Evolutionary conservation across 202 grass and related monocot species (phyloP).

Genomic region (Thinopyrum obtusiflorum): DNA sequence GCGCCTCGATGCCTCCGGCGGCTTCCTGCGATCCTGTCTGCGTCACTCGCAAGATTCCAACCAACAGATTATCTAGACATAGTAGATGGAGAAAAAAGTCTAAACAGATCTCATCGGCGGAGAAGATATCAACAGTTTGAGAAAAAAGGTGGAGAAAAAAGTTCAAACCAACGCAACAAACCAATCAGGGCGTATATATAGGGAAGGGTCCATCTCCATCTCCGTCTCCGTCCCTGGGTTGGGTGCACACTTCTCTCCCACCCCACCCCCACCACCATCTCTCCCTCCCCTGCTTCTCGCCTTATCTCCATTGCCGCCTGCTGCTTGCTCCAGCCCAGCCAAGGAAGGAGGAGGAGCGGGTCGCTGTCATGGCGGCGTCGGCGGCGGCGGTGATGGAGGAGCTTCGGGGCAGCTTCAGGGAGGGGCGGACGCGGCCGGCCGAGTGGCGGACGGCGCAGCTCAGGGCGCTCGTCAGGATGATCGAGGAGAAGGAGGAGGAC

Average conservation of each 20-base stretch:
- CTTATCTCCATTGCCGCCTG: background rate
- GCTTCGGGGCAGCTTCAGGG: constrained; percentile 47
- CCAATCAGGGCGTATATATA: constrained; percentile 24
- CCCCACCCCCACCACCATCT: background rate
- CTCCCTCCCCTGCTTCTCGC: background rate
- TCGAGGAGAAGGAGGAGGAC: constrained; percentile 65
- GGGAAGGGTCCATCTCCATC: background rate
- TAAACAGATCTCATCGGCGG: too few species aligned
- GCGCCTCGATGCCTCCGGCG: background rate
- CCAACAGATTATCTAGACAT: background rate
- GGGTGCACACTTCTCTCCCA: background rate
- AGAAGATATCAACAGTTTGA: too few species aligned
- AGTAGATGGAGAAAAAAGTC: too few species aligned
- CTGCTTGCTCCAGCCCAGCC: background rate
- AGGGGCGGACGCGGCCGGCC: constrained; percentile 54
- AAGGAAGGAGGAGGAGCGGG: background rate
- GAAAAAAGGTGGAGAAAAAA: too few species aligned
- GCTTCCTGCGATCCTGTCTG: background rate
- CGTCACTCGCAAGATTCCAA: background rate
- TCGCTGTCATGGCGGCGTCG: constrained; percentile 28
- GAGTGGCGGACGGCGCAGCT: constrained; percentile 85
- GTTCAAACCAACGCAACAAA: constrained; percentile 12
- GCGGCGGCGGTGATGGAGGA: constrained; percentile 33
- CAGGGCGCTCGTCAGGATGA: constrained; percentile 44
- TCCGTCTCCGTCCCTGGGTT: background rate